Evolutionary conservation across 371 early-diverging fungal genomes (phyloP).

Genomic region (Mucor ambiguus): DNA sequence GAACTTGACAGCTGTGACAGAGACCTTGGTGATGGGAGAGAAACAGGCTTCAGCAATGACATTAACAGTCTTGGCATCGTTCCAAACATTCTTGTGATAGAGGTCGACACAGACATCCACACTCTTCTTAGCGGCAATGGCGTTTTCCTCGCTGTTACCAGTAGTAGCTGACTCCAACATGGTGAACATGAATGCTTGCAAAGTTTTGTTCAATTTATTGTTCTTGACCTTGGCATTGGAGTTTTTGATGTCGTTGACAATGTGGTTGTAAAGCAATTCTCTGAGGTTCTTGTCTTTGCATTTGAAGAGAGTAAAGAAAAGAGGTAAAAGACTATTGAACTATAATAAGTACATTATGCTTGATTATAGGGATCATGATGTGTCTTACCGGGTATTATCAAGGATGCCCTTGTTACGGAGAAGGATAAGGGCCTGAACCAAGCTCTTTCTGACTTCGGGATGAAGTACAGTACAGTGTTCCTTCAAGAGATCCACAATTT

Average conservation of each 20-base stretch:
- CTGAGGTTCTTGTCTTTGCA: constrained; percentile 91
- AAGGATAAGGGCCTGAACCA: constrained; percentile 91
- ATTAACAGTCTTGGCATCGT: constrained; percentile 97
- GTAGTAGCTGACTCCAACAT: constrained; percentile 68
- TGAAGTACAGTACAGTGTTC: constrained; percentile 78
- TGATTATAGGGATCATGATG: neutral
- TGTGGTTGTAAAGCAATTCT: constrained; percentile 84
- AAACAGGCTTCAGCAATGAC: constrained; percentile 96
- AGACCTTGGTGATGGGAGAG: constrained; percentile 85
- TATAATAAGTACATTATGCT: constrained; percentile 1
- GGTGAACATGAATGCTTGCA: constrained; percentile 96
- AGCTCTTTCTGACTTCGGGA: constrained; percentile 80
- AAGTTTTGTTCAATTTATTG: constrained; percentile 93
- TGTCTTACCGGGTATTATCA: constrained; percentile 52
- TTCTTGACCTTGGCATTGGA: constrained; percentile 92
- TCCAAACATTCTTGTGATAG: constrained; percentile 94
- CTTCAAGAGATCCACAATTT: constrained; percentile 80
- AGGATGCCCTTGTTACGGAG: constrained; percentile 85
- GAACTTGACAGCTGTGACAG: constrained; percentile 92
- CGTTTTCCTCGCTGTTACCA: constrained; percentile 68
- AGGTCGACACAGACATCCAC: constrained; percentile 95
- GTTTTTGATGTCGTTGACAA: constrained; percentile 92
- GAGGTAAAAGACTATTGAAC: constrained; percentile 67
- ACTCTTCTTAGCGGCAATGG: constrained; percentile 91
- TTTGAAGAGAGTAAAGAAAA: constrained; percentile 94